These are phyloP conservation scores for Torrubiellomyces zombiae DNA, from an alignment of 2,329 filamentous ascomycete genomes.

Conservation along the genomic window DNA sequence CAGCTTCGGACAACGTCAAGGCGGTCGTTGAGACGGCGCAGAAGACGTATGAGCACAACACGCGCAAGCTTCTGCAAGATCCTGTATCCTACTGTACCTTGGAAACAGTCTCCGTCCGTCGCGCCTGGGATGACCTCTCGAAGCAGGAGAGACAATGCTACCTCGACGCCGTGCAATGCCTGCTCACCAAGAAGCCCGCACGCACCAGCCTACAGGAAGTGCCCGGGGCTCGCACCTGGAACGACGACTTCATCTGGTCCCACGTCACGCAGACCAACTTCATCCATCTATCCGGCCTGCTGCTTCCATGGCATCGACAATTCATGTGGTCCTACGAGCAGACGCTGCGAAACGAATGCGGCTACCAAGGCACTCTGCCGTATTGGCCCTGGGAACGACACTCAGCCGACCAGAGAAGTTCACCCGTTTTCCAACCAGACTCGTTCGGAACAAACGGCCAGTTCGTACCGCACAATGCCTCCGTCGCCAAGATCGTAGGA, in stretches of 20 bases:
- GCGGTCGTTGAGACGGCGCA: too few species aligned
- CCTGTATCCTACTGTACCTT: not conserved
- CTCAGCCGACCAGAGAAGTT: conserved; percentile 1
- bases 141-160: conserved; percentile 1
- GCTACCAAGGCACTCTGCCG: conserved; percentile 12
- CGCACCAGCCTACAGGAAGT: not conserved
- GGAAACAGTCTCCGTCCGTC: conserved; percentile 9
- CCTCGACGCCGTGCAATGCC: conserved; percentile 5
- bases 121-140: not conserved
- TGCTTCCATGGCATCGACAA: conserved; percentile 22
- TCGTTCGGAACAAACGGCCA: conserved; percentile 2
- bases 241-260: conserved; percentile 3
- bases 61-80: too few species aligned
- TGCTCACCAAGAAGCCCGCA: not conserved
- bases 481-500: not conserved
- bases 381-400: conserved; percentile 3
- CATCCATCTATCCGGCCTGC: not conserved
- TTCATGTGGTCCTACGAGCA: conserved; percentile 21
- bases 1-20: too few species aligned
- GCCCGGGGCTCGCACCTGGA: conserved; percentile 3
- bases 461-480: not conserved
- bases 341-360: conserved; percentile 23
- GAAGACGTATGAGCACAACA: too few species aligned
- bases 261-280: conserved; percentile 1
- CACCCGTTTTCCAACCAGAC: conserved; percentile 2